Base-by-base conservation (phyloP, 176 grass and related monocot species). In the Oryza officinalis region DNA sequence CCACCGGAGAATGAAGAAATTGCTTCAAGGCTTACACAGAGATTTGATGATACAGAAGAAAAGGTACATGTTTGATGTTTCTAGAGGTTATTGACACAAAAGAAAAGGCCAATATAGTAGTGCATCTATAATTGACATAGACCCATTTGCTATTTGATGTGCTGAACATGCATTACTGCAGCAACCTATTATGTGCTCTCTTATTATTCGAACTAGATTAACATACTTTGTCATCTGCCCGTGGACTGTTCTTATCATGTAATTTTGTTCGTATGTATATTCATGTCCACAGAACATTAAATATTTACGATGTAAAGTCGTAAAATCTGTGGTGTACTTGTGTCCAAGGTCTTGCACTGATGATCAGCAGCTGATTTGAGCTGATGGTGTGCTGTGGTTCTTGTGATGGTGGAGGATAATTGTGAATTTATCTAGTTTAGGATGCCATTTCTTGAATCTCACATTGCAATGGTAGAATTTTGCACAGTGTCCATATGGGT, bases 11-110 rank as follows among this genome's bases (percentile, higher is more conserved):
- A 84, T 84, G 96, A 96, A 75, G 96, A 96, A 90, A 94, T 99
- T 38, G 89, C 93, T 67, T 81, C 91, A 69, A 95, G 93, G 79
- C 93, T 99, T 83, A 96, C 89, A 30, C 93, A 94, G 54, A 89
- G 96, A 66, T 99, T 96, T 83, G 96, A 99, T 80, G 96, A 99
- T 61, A 96, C 96, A 17, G 93, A 99, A 90, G 96, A 99, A 79
- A 99, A 99, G 96, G 96, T 99, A 90, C 4, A 32, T 18, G 20
- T 37, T 74, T 87, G 2, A 32, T 18, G 20, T 37, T 74, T 87
- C 23, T 49, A 25, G 52, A 84, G 7, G 72, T 72, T 50, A 40
- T 86, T 44, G 45, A 25, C 25, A 72, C 1, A 64, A 20, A 41
- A 85, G 0, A 69, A 33, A 49, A 71, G 49, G 4, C 0, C 70